phyloP scores from a whole-genome alignment of 352 stramenopile genomes.

The Globisporangium iwayamae region DNA sequence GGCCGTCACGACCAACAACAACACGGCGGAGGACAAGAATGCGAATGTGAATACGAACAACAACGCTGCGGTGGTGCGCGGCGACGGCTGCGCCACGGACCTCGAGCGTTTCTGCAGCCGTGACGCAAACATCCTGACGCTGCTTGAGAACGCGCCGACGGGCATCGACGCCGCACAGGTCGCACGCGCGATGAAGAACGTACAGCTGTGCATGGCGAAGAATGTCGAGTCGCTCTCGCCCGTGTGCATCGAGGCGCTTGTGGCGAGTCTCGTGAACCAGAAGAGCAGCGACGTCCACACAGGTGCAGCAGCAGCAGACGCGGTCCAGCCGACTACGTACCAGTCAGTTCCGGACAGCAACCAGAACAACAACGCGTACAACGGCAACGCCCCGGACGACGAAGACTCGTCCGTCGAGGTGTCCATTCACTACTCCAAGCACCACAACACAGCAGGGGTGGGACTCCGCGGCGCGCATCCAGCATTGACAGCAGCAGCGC shows the following conservation, averaged over 20 bases:
- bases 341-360: conserved; percentile 1
- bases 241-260: conserved; percentile 43
- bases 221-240: conserved; percentile 55
- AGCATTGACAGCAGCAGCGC: conserved; percentile 19
- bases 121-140: conserved; percentile 46
- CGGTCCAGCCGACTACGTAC: conserved; percentile 7
- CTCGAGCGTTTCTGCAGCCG: conserved; percentile 34
- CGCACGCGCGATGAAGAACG: conserved; percentile 33
- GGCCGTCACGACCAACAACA: conserved; percentile 1
- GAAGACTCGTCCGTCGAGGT: conserved; percentile 60
- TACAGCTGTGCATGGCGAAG: conserved; percentile 49
- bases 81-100: conserved; percentile 35
- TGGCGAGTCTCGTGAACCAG: conserved; percentile 19
- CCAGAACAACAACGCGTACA: conserved; percentile 11
- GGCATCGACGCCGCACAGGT: conserved; percentile 33
- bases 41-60: neutral
- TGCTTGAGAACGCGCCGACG: conserved; percentile 35
- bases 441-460: conserved; percentile 31
- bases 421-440: conserved; percentile 51
- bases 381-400: conserved; percentile 13
- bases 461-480: conserved; percentile 24
- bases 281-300: conserved; percentile 10
- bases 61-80: neutral
- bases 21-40: neutral
- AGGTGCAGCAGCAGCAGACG: neutral